Percentiles rank a stretch among this genome's conserved stretches.
phyloP scores from a whole-genome alignment of 1,284 basidiomycete genomes.

The Schizophyllum amplum region DNA sequence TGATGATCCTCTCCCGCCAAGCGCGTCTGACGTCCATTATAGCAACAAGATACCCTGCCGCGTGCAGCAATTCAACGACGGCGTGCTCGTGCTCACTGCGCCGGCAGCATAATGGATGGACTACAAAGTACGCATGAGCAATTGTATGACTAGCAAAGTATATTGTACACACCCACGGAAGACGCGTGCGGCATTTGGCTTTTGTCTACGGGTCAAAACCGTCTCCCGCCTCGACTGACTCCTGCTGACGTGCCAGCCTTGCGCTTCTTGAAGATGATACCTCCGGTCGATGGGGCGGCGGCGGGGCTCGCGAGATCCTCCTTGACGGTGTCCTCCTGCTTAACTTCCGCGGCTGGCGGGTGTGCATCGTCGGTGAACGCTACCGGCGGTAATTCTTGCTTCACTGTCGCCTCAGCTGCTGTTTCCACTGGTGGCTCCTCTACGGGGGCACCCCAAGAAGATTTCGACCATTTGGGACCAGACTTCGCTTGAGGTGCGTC shows the following conservation, averaged over 20 bases:
- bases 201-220: slow-evolving; percentile 14
- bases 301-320: background rate
- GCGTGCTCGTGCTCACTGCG: slow-evolving; percentile 23
- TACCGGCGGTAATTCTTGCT: too few relatives aligned
- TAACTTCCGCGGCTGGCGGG: background rate
- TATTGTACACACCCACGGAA: background rate
- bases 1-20: too few relatives aligned
- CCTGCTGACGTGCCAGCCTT: background rate
- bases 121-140: background rate
- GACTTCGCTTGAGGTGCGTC: background rate
- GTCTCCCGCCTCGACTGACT: background rate
- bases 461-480: background rate
- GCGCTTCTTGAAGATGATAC: background rate
- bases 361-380: too few relatives aligned
- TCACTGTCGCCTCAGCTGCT: background rate
- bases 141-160: background rate
- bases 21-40: background rate
- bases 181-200: background rate
- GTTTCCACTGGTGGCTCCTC: background rate
- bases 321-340: background rate
- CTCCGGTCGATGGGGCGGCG: background rate
- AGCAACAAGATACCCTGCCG: slow-evolving; percentile 24
- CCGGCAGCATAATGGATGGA: slow-evolving; percentile 9
- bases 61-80: slow-evolving; percentile 20
- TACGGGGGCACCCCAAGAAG: background rate